A percentile compares a stretch with the other conserved stretches of the same genome.
These are phyloP conservation scores for Orobanche coerulescens DNA, from an alignment of 257 asterid species.

Conservation along the genomic window DNA sequence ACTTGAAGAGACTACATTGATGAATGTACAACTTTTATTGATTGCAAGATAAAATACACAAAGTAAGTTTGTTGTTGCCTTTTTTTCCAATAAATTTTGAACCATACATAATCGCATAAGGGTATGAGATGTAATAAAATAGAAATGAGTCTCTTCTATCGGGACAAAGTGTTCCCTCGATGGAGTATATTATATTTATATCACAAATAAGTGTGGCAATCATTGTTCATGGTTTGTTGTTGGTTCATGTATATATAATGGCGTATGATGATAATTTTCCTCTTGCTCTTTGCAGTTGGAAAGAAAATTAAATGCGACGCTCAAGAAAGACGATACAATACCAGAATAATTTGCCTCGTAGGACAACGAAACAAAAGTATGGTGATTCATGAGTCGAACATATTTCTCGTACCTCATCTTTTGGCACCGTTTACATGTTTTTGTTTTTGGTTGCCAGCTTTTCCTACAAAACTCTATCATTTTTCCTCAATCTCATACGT, in stretches of 20 bases:
- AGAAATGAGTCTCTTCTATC: too few species aligned
- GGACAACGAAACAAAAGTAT: neutral
- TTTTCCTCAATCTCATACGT: neutral
- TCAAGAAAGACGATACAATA: constrained; percentile 44
- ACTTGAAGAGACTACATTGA: too few species aligned
- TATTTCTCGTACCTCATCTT: neutral
- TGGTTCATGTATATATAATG: neutral
- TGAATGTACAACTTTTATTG: too few species aligned
- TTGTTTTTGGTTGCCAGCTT: constrained; percentile 9
- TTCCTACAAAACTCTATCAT: neutral
- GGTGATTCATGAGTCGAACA: neutral
- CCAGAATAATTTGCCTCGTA: constrained; percentile 22
- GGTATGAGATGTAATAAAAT: too few species aligned
- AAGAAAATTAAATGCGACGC: constrained; percentile 38
- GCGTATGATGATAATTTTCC: neutral
- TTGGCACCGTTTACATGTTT: neutral
- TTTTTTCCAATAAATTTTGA: too few species aligned
- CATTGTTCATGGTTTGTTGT: neutral
- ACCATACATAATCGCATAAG: too few species aligned
- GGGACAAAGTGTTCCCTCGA: too few species aligned
- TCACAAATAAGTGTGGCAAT: too few species aligned
- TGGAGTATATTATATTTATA: too few species aligned
- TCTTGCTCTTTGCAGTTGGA: constrained; percentile 50
- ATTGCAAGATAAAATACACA: too few species aligned
- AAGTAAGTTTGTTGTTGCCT: too few species aligned